A percentile compares a stretch with the other conserved stretches of the same genome.
Evolutionary conservation across 495 filamentous ascomycete species (phyloP).

Genomic region (Xylaria acuta): DNA sequence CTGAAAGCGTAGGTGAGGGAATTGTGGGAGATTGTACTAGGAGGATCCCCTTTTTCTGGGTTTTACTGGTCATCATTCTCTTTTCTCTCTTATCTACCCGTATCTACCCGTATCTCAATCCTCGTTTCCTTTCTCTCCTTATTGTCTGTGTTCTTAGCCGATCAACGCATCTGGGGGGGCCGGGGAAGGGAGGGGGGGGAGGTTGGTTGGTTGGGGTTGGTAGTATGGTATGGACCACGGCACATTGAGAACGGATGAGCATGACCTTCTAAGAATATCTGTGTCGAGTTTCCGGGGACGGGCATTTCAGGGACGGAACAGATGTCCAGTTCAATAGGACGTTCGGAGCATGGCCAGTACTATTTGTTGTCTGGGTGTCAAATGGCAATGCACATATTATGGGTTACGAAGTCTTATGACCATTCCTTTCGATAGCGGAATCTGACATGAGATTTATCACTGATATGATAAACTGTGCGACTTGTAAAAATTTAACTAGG

Average conservation of each 20-base stretch:
- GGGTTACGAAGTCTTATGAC: slow-evolving; percentile 8
- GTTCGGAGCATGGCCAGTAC: neutral
- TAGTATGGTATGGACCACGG: neutral
- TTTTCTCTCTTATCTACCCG: neutral
- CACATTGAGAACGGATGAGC: neutral
- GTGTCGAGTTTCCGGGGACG: neutral
- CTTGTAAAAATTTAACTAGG: neutral
- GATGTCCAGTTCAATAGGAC: neutral
- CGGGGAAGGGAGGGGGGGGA: neutral
- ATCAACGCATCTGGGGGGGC: neutral
- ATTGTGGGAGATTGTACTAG: neutral
- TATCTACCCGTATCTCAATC: neutral
- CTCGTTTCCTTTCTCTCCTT: neutral
- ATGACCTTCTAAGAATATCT: neutral
- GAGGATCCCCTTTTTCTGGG: neutral
- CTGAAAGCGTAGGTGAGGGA: neutral
- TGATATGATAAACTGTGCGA: neutral
- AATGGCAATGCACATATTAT: neutral
- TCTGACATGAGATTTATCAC: neutral
- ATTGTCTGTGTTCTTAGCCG: neutral
- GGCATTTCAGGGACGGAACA: neutral
- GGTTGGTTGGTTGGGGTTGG: neutral
- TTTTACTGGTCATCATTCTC: neutral
- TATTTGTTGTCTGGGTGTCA: neutral
- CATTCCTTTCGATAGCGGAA: neutral